Evolutionary conservation across 202 grass and related monocot species (phyloP).

Genomic region (Elaeis oleifera): DNA sequence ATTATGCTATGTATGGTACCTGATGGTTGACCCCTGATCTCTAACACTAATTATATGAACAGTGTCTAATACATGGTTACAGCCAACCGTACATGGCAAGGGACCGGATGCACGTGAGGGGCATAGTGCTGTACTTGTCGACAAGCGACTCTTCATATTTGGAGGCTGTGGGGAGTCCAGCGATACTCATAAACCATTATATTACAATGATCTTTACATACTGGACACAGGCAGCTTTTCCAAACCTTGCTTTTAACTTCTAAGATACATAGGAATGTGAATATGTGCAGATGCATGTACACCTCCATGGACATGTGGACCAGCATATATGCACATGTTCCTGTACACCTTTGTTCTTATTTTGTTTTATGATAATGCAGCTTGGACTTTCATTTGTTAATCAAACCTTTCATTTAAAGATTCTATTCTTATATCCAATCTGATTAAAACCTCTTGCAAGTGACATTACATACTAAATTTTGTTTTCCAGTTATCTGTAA

Average conservation of each 20-base stretch:
- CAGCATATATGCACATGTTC: too few relatives aligned
- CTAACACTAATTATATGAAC: neutral
- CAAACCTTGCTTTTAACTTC: neutral
- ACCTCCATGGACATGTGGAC: too few relatives aligned
- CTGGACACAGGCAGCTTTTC: constrained; percentile 28
- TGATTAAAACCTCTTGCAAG: too few relatives aligned
- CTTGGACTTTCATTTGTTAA: too few relatives aligned
- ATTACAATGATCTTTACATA: constrained; percentile 36
- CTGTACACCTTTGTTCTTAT: too few relatives aligned
- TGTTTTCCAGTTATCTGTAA: too few relatives aligned
- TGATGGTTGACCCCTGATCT: neutral
- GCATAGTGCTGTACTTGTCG: constrained; percentile 20
- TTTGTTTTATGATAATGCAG: too few relatives aligned
- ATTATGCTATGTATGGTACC: neutral
- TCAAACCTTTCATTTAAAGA: too few relatives aligned
- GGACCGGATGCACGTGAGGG: constrained; percentile 28
- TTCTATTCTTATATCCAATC: too few relatives aligned
- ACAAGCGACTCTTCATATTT: constrained; percentile 23
- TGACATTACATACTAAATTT: too few relatives aligned
- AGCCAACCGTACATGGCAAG: constrained; percentile 14
- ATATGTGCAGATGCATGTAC: too few relatives aligned
- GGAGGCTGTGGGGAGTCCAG: constrained; percentile 27
- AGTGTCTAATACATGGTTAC: constrained; percentile 28
- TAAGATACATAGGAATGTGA: too few relatives aligned
- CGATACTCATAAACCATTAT: constrained; percentile 25